Percentiles rank a stretch among this genome's conserved stretches.
Conservation (phyloP, 306 rosid genomes). For the Hippophae rhamnoides region DNA sequence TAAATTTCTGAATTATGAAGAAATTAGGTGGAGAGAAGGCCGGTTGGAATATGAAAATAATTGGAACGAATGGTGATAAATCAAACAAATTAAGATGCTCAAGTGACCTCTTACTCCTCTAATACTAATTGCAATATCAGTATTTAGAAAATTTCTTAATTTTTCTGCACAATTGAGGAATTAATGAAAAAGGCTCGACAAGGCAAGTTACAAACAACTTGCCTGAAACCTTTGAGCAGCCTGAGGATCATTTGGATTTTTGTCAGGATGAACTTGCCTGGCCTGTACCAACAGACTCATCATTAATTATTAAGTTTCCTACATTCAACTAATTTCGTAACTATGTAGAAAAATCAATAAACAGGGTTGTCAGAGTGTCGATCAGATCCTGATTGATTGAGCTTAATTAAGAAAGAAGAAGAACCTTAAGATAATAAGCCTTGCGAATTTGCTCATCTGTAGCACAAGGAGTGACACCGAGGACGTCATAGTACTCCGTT, state of each 20-base stretch:
- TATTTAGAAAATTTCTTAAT: no score
- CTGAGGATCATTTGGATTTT: conserved; percentile 74
- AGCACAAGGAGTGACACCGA: conserved; percentile 54
- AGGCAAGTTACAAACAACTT: conserved; percentile 13
- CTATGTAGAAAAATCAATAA: no score
- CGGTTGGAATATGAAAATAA: no score
- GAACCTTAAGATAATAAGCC: conserved; percentile 84
- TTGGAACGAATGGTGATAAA: no score
- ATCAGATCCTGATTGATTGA: no score
- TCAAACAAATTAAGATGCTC: no score
- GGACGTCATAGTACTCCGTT: conserved; percentile 74
- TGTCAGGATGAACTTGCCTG: conserved; percentile 92
- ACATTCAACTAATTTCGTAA: no score
- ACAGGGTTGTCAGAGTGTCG: no score
- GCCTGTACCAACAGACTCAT: conserved; percentile 44
- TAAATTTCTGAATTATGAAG: no score
- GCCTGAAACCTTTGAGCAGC: conserved; percentile 82
- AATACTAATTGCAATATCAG: no score
- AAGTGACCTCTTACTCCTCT: no score
- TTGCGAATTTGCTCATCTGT: conserved; percentile 77
- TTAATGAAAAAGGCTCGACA: background rate
- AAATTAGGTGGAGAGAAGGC: no score
- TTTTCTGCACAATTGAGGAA: background rate
- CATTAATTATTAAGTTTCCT: background rate
- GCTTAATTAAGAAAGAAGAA: background rate